Percentiles rank a stretch among this genome's conserved stretches.
These are phyloP conservation scores for Apocynum venetum DNA, from an alignment of 257 asterid genomes.

Conservation along the genomic window DNA sequence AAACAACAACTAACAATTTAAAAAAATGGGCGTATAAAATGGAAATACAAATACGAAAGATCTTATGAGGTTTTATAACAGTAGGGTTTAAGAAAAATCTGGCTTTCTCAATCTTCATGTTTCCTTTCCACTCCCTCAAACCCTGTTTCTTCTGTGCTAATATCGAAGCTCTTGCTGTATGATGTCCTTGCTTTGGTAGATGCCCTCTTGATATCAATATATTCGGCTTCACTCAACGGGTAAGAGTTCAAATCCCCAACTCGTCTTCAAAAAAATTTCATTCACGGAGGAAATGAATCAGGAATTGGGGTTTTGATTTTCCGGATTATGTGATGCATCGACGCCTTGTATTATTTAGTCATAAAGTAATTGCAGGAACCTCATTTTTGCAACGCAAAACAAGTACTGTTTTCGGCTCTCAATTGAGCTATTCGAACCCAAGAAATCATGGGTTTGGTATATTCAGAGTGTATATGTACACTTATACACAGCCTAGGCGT, in stretches of 20 bases:
- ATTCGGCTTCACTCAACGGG: conserved; percentile 1
- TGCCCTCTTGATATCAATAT: neutral
- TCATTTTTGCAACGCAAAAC: conserved; percentile 23
- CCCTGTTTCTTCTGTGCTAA: neutral
- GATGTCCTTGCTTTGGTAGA: neutral
- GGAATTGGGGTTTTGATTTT: conserved; percentile 1
- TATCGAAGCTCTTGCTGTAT: neutral
- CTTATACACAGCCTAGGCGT: conserved; percentile 49
- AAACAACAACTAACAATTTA: no score
- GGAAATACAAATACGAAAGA: neutral
- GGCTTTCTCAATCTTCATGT: neutral
- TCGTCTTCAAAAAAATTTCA: neutral
- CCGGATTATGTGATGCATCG: conserved; percentile 47
- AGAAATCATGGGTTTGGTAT: conserved; percentile 30
- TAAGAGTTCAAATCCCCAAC: conserved; percentile 7
- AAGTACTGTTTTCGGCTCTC: conserved; percentile 25
- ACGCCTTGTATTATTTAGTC: conserved; percentile 34
- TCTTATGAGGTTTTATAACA: neutral
- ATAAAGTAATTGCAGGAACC: conserved; percentile 35
- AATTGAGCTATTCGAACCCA: conserved; percentile 22
- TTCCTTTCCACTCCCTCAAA: neutral
- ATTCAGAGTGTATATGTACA: conserved; percentile 36
- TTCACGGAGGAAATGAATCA: neutral
- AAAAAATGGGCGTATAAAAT: neutral
- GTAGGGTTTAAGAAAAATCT: conserved; percentile 2